Percentiles rank a stretch among this genome's conserved stretches.
phyloP scores from a whole-genome alignment of 768 basidiomycete species.

The Naganishia antarctica region DNA sequence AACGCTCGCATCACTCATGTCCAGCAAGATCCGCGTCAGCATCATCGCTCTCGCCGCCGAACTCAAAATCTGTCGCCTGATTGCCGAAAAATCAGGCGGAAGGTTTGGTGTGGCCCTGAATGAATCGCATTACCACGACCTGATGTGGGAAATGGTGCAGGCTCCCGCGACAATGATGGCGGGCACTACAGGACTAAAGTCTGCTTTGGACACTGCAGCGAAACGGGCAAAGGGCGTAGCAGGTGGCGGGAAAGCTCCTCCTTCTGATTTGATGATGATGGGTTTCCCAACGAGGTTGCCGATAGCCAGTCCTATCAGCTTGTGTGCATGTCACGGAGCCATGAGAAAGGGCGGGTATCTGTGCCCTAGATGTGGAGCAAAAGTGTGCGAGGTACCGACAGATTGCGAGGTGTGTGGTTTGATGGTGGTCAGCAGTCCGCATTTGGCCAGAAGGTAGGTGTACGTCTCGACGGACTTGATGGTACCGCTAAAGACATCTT shows the following conservation, averaged over 20 bases:
- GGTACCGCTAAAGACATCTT: neutral
- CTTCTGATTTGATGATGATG: constrained; percentile 90
- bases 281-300: constrained; percentile 93
- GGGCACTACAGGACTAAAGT: constrained; percentile 45
- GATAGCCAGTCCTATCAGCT: constrained; percentile 58
- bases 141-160: constrained; percentile 90
- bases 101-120: constrained; percentile 93
- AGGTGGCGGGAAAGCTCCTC: constrained; percentile 36
- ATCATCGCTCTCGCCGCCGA: constrained; percentile 93
- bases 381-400: constrained; percentile 95
- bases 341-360: constrained; percentile 89
- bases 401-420: constrained; percentile 95
- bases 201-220: constrained; percentile 53
- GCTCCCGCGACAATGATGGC: constrained; percentile 65
- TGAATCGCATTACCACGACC: constrained; percentile 92
- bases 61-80: constrained; percentile 92
- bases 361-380: constrained; percentile 86
- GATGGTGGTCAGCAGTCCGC: constrained; percentile 97
- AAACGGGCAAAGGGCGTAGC: constrained; percentile 55
- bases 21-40: constrained; percentile 80
- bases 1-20: constrained; percentile 77
- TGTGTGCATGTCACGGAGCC: constrained; percentile 91
- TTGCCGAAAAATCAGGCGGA: constrained; percentile 87
- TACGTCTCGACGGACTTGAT: neutral
- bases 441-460: constrained; percentile 74